Evolutionary conservation across 2,329 filamentous ascomycete species (phyloP).

Genomic region (Cadophora sp.): DNA sequence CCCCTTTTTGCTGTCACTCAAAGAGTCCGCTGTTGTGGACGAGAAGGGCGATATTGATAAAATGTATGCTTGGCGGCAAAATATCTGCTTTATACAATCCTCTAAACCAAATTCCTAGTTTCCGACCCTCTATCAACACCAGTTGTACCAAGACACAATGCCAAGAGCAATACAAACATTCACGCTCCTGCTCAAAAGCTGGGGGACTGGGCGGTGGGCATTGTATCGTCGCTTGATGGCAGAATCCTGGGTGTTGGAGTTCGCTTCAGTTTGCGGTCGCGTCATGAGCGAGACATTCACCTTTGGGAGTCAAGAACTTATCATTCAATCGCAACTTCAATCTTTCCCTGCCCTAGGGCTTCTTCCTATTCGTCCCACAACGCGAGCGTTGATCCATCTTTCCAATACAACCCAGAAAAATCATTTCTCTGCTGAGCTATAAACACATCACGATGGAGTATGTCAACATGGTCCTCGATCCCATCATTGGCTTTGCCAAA

Average conservation of each 20-base stretch:
- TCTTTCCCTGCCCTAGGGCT: not conserved
- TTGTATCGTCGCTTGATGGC: not conserved
- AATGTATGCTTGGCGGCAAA: too few relatives aligned
- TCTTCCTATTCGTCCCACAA: not conserved
- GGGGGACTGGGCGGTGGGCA: not conserved
- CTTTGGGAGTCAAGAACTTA: not conserved
- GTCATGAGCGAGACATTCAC: not conserved
- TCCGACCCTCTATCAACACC: too few relatives aligned
- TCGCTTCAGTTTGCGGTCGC: not conserved
- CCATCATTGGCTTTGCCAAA: conserved; percentile 6
- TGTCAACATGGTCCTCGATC: conserved; percentile 13
- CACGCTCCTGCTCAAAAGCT: too few relatives aligned
- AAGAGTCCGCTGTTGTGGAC: too few relatives aligned
- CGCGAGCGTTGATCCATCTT: not conserved
- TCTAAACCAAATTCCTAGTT: too few relatives aligned
- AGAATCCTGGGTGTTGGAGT: not conserved
- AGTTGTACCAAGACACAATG: too few relatives aligned
- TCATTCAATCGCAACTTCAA: not conserved
- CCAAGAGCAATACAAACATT: too few relatives aligned
- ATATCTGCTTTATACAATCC: too few relatives aligned
- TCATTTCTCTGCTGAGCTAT: not conserved
- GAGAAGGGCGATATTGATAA: too few relatives aligned
- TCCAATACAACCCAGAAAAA: not conserved
- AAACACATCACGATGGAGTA: not conserved
- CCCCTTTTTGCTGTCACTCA: too few relatives aligned